Percentiles rank a stretch among this genome's conserved stretches.
phyloP scores from a whole-genome alignment of 2,329 filamentous ascomycete genomes.

The Aspergillus fijiensis region DNA sequence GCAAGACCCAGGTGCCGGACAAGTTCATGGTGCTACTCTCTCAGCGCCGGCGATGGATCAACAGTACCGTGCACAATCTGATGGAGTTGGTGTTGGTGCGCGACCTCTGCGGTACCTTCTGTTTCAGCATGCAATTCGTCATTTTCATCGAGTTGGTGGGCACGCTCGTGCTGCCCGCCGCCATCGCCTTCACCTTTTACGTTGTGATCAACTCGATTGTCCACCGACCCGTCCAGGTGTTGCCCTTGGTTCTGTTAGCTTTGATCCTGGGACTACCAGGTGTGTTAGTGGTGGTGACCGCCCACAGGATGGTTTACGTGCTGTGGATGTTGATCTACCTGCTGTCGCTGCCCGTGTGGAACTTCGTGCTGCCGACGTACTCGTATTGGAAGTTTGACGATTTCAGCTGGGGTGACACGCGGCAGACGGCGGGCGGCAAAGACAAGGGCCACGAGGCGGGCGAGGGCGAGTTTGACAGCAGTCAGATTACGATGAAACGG shows the following conservation, averaged over 20 bases:
- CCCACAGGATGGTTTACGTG: conserved; percentile 88
- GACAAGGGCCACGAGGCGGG: conserved; percentile 79
- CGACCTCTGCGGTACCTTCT: conserved; percentile 97
- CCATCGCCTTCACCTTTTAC: conserved; percentile 96
- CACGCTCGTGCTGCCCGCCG: conserved; percentile 90
- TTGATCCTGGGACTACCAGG: conserved; percentile 93
- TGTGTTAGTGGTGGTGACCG: conserved; percentile 86
- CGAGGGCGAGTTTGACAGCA: conserved; percentile 96
- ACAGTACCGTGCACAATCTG: conserved; percentile 96
- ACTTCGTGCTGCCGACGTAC: conserved; percentile 90
- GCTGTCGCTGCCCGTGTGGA: conserved; percentile 90
- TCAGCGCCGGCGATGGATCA: conserved; percentile 97
- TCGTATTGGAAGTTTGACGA: conserved; percentile 99
- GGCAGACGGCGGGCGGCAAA: conserved; percentile 90
- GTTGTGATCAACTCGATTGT: conserved; percentile 87
- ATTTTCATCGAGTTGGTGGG: conserved; percentile 93
- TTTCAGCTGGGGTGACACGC: conserved; percentile 98
- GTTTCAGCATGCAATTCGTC: conserved; percentile 99
- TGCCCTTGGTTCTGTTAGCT: conserved; percentile 83
- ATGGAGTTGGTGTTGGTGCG: conserved; percentile 96
- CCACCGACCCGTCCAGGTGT: conserved; percentile 72
- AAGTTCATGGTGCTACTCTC: conserved; percentile 88
- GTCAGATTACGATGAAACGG: conserved; percentile 98
- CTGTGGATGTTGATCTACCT: conserved; percentile 98
- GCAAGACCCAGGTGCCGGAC: conserved; percentile 96